These are phyloP conservation scores for Colletotrichum musicola DNA, from an alignment of 2,329 filamentous ascomycete species.

Conservation along the genomic window DNA sequence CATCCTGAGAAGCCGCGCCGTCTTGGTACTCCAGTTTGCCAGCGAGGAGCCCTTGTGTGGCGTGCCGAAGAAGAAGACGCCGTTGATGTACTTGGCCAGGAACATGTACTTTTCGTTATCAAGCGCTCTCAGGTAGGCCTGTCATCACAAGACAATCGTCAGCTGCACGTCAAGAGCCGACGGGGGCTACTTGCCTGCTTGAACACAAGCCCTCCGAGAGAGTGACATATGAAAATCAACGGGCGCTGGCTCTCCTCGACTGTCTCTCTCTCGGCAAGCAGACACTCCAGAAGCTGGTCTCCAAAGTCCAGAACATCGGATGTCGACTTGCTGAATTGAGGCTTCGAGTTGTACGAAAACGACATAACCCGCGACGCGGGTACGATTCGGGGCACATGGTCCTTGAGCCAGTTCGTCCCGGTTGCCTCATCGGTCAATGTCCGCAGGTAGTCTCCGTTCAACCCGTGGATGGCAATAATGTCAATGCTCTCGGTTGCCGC, in stretches of 20 bases:
- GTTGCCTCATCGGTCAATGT: slow-evolving; percentile 20
- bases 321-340: slow-evolving; percentile 28
- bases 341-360: slow-evolving; percentile 15
- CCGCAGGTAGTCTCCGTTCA: slow-evolving; percentile 19
- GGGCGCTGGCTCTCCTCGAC: background rate
- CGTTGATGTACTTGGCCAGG: background rate
- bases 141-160: background rate
- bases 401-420: slow-evolving; percentile 7
- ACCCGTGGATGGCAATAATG: slow-evolving; percentile 22
- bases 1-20: background rate
- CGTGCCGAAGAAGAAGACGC: slow-evolving; percentile 44
- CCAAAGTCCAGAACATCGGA: slow-evolving; percentile 8
- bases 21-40: slow-evolving; percentile 6
- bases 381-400: background rate
- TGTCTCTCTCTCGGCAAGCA: background rate
- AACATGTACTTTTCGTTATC: background rate
- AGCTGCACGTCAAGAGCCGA: background rate
- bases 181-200: background rate
- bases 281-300: background rate
- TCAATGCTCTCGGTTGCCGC: background rate
- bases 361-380: background rate
- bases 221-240: slow-evolving; percentile 20
- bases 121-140: slow-evolving; percentile 8
- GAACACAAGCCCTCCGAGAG: slow-evolving; percentile 2
- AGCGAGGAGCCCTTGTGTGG: slow-evolving; percentile 15